Base-by-base conservation (phyloP, 2,329 filamentous ascomycete genomes). In the Stachybotrys echinatus region DNA sequence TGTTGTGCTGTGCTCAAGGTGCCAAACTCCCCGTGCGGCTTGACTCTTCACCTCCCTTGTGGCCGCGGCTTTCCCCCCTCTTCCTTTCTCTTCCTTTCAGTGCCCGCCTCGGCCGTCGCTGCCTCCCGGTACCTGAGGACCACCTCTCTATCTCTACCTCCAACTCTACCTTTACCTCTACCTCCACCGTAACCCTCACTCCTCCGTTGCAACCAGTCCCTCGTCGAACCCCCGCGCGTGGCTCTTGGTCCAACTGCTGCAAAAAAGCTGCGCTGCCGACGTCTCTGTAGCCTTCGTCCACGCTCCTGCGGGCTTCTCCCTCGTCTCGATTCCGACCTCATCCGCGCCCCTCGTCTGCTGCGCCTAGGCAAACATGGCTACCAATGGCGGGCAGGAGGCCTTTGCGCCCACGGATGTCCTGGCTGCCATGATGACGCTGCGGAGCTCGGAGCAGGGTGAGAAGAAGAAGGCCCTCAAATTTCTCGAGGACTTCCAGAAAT, bases 401-500 rank as follows among this genome's bases (percentile, higher is more conserved):
- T 95, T 94, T 72, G 82, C 84, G 71, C 88, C 89, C 55, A 70
- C 74, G 43, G 75, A 77, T 64, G 89, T 99, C 60, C 79, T 97
- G 61, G 84, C 87, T 59, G 94, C 92, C 55, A 85, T 97, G 72
- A 82, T 85, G 65, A 94, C 92, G 55, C 96, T 99, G 92, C 86
- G 91, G 66, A 88, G 87, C 71, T 87, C 84, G 58, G 84, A 92
- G 65, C 82, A 87, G 63, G 80, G 87, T 57, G 83, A 88, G 65
- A 97, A 97, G 76, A 86, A 87, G 67, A 87, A 91, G 69, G 92
- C 90, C 52, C 92, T 96, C 66, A 85, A 92, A 66, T 99, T 87
- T 67, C 79, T 99, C 53, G 89, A 95, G 72, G 85, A 84, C 61
- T 99, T 97, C 72, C 94, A 99, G 80, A 99, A 99, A 83, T 97